Evolutionary conservation across 176 grass and related monocot genomes (phyloP).

Genomic region (Eragrostis curvula): DNA sequence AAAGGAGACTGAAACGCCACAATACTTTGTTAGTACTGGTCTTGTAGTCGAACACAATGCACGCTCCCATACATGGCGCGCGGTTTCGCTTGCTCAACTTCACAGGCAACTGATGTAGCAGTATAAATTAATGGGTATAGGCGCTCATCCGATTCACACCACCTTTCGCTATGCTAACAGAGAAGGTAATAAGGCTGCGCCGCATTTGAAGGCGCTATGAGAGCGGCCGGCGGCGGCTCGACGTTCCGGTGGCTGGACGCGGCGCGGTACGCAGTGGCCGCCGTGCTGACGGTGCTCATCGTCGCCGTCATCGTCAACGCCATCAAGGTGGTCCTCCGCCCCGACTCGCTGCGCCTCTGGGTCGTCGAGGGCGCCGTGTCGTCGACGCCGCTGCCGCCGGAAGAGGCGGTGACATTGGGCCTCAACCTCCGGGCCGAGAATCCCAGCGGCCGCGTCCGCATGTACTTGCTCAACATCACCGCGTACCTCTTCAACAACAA

Average conservation of each 20-base stretch:
- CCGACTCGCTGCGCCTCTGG: not conserved
- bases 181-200: too few species aligned
- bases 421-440: not conserved
- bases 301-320: not conserved
- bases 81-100: too few species aligned
- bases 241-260: not conserved
- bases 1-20: too few species aligned
- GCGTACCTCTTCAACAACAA: not conserved
- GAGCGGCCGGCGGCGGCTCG: too few species aligned
- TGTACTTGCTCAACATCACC: not conserved
- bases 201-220: too few species aligned
- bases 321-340: not conserved
- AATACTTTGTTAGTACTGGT: too few species aligned
- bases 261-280: not conserved
- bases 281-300: not conserved
- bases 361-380: not conserved
- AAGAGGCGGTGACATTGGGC: not conserved
- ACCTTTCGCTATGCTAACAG: too few species aligned
- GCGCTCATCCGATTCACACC: too few species aligned
- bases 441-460: not conserved
- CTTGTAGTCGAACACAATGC: too few species aligned
- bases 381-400: not conserved
- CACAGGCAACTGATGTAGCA: too few species aligned
- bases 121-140: too few species aligned
- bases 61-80: too few species aligned